Conservation (phyloP, 441 rosid genomes). For the Bocquillonia castaneifolia region DNA sequence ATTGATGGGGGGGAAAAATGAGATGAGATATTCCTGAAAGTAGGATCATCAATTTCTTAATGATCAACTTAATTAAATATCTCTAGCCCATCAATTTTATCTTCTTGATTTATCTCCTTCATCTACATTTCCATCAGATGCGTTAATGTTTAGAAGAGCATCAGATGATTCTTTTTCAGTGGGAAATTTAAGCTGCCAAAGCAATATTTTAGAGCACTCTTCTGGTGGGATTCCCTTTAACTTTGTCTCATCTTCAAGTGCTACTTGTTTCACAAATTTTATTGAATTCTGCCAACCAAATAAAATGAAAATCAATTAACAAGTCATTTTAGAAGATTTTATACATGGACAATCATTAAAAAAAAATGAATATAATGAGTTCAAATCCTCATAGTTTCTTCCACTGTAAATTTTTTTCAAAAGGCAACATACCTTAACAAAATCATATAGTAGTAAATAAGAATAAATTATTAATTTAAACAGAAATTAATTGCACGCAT, state of each 20-base stretch:
- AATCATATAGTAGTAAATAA: too few species aligned
- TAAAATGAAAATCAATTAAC: not conserved
- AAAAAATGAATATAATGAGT: too few species aligned
- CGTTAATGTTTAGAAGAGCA: conserved; percentile 5
- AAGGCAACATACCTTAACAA: too few species aligned
- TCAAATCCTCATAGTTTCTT: too few species aligned
- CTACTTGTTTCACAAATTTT: conserved; percentile 77
- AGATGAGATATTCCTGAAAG: not conserved
- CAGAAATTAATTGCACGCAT: too few species aligned
- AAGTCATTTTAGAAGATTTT: too few species aligned
- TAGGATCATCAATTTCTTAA: not conserved
- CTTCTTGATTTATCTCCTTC: not conserved
- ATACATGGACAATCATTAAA: too few species aligned
- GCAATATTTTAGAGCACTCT: conserved; percentile 81
- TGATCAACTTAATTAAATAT: too few species aligned
- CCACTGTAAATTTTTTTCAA: too few species aligned
- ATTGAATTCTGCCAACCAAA: conserved; percentile 57
- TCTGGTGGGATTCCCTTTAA: conserved; percentile 66
- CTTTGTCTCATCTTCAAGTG: conserved; percentile 76
- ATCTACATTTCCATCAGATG: conserved; percentile 8
- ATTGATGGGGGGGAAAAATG: not conserved
- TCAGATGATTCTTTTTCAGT: conserved; percentile 18
- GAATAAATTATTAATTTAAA: too few species aligned
- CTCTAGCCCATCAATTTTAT: not conserved
- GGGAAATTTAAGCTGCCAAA: conserved; percentile 67